Evolutionary conservation across 2,329 filamentous ascomycete genomes (phyloP).

Genomic region (Aspergillus carbonarius): DNA sequence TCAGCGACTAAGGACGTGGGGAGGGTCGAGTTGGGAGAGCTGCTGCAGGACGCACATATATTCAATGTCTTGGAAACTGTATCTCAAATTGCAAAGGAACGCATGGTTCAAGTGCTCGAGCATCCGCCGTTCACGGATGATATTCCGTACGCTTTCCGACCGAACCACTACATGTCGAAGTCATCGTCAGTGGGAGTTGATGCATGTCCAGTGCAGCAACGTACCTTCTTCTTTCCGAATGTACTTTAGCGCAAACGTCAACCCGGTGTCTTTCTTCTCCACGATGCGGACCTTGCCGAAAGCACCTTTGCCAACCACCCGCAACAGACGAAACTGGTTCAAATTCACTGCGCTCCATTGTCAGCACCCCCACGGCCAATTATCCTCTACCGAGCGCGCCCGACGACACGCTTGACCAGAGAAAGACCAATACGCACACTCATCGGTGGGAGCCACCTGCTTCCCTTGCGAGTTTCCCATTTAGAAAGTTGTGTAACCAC

Average conservation of each 20-base stretch:
- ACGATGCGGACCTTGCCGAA: conserved; percentile 99
- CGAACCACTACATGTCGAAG: conserved; percentile 69
- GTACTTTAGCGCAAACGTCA: conserved; percentile 96
- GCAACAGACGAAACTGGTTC: conserved; percentile 91
- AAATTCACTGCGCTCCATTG: conserved; percentile 69
- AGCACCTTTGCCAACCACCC: conserved; percentile 94
- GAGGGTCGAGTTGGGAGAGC: neutral
- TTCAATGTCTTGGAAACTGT: conserved; percentile 98
- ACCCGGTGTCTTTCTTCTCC: conserved; percentile 89
- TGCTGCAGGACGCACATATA: conserved; percentile 70
- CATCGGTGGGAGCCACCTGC: conserved; percentile 85
- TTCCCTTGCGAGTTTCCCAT: conserved; percentile 98
- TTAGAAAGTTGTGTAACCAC: conserved; percentile 25
- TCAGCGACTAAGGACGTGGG: conserved; percentile 20
- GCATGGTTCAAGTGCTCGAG: conserved; percentile 96
- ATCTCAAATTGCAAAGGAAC: conserved; percentile 96
- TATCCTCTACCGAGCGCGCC: neutral
- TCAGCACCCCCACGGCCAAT: conserved; percentile 18
- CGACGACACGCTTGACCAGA: neutral
- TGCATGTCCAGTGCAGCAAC: conserved; percentile 9
- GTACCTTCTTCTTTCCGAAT: conserved; percentile 94
- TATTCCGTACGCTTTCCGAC: conserved; percentile 96
- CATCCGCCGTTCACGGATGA: conserved; percentile 96
- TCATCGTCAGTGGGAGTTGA: conserved; percentile 13
- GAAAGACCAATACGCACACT: conserved; percentile 62